A percentile compares a stretch with the other conserved stretches of the same genome.
These are phyloP conservation scores for Paramyrothecium sp. DNA, from an alignment of 2,329 filamentous ascomycete species.

Conservation along the genomic window DNA sequence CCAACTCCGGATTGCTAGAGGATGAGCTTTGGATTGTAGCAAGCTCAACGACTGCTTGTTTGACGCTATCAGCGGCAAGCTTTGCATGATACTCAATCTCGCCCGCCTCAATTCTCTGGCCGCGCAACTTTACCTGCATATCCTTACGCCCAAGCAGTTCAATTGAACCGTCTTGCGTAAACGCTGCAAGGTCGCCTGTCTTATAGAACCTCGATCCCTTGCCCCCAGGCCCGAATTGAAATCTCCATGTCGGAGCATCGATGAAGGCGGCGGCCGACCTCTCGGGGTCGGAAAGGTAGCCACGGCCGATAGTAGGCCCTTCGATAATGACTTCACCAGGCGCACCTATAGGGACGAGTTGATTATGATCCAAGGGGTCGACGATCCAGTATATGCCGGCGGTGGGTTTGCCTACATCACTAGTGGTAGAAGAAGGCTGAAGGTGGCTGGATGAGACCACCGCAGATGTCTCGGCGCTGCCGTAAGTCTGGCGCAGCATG, in stretches of 20 bases:
- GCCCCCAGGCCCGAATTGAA: background rate
- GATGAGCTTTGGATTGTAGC: background rate
- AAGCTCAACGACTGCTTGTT: background rate
- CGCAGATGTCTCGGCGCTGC: background rate
- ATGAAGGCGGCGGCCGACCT: background rate
- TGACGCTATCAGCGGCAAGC: background rate
- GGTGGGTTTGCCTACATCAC: constrained; percentile 41
- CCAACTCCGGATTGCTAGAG: background rate
- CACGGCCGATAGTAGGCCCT: constrained; percentile 2
- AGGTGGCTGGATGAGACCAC: background rate
- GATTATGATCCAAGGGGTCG: constrained; percentile 4
- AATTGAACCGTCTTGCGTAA: background rate
- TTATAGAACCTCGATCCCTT: constrained; percentile 1
- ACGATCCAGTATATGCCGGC: constrained; percentile 15
- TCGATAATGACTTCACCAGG: constrained; percentile 12
- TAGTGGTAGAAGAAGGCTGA: constrained; percentile 31
- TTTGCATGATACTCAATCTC: constrained; percentile 9
- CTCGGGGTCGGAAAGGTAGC: background rate
- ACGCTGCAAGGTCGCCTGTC: constrained; percentile 4
- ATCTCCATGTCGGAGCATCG: background rate
- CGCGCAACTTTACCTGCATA: constrained; percentile 51
- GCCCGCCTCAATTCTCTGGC: constrained; percentile 45
- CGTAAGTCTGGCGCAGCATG: background rate
- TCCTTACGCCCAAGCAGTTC: constrained; percentile 36
- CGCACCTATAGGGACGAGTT: constrained; percentile 4